Evolutionary conservation across 2,329 filamentous ascomycete species (phyloP).

Genomic region (Penicillium decumbens): DNA sequence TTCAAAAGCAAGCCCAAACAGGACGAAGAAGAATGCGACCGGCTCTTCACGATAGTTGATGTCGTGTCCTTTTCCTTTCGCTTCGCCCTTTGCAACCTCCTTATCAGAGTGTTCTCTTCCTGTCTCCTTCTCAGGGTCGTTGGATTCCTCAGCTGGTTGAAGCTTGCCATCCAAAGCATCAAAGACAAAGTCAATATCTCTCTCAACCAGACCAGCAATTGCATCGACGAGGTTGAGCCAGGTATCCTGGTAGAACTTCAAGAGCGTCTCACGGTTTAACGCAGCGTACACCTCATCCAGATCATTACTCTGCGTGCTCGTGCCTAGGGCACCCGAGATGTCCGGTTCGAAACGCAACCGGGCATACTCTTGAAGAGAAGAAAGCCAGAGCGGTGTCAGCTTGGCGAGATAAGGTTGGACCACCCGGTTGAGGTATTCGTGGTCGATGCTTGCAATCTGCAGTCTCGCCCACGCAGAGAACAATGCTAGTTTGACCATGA

Average conservation of each 20-base stretch:
- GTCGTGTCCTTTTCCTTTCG: constrained; percentile 59
- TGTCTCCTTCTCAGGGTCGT: background rate
- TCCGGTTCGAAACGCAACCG: constrained; percentile 92
- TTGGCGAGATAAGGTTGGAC: constrained; percentile 84
- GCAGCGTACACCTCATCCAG: constrained; percentile 93
- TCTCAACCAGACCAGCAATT: constrained; percentile 93
- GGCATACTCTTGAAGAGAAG: constrained; percentile 88
- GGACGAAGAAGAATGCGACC: constrained; percentile 96
- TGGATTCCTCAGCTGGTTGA: constrained; percentile 31
- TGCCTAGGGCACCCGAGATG: constrained; percentile 83
- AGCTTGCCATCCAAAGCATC: constrained; percentile 86
- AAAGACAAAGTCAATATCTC: constrained; percentile 96
- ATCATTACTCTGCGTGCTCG: constrained; percentile 74
- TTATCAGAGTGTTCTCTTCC: constrained; percentile 23
- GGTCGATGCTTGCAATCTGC: constrained; percentile 89
- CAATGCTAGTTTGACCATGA: constrained; percentile 97
- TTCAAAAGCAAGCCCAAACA: constrained; percentile 95
- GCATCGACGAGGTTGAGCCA: constrained; percentile 97
- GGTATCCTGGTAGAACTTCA: constrained; percentile 94
- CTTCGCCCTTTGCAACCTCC: constrained; percentile 16
- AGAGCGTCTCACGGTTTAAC: constrained; percentile 84
- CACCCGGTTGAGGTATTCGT: constrained; percentile 82
- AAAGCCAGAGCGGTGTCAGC: constrained; percentile 88
- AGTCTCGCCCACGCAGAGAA: constrained; percentile 97
- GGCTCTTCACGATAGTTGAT: constrained; percentile 99